Base-by-base conservation (phyloP, 2,329 filamentous ascomycete genomes). In the Microsporum ferrugineum region DNA sequence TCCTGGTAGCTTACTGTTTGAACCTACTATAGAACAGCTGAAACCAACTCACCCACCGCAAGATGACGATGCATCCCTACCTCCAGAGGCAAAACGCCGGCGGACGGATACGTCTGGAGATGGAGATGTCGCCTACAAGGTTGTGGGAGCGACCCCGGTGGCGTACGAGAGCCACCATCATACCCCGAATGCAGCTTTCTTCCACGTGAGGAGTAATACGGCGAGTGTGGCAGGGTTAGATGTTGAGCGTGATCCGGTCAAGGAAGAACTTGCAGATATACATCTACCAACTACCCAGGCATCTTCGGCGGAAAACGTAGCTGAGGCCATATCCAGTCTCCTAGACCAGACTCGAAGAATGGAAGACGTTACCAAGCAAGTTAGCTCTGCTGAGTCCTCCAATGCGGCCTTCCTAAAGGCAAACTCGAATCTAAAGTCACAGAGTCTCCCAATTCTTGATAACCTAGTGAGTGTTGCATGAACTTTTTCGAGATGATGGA, bases 361-460 rank as follows among this genome's bases (percentile, higher is more conserved):
- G 29, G 75, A 77, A 62, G 70, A 74, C 58, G 66, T 74, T 61
- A 72, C 70, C 27, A 70, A 70, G 55, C 71, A 74, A 64, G 58
- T 59, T 51, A 65, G 65, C 8, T 59, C 66, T 17, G 71, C 69
- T 8, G 68, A 71, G 29, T 67, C 70, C 8, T 71, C 71, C 60
- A 51, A 51, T 31, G 23, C 45, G 12, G 27, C 45, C 12, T 75
- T 74, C 62, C 68, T 76, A 33, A 77, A 76, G 62, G 73, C 75
- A 47, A 76, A 75, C 61, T 74, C 74, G 5, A 73, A 75, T 47
- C 68, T 84, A 64, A 82, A 82, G 67, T 78, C 83, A 23, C 79
- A 85, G 65, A 84, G 82, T 68, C 69, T 86, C 36, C 79, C 83
- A 7, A 82, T 85, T 36, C 71, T 86, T 27, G 83, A 86, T 63